Evolutionary conservation across 495 filamentous ascomycete genomes (phyloP).

Genomic region (Tuber indicum): DNA sequence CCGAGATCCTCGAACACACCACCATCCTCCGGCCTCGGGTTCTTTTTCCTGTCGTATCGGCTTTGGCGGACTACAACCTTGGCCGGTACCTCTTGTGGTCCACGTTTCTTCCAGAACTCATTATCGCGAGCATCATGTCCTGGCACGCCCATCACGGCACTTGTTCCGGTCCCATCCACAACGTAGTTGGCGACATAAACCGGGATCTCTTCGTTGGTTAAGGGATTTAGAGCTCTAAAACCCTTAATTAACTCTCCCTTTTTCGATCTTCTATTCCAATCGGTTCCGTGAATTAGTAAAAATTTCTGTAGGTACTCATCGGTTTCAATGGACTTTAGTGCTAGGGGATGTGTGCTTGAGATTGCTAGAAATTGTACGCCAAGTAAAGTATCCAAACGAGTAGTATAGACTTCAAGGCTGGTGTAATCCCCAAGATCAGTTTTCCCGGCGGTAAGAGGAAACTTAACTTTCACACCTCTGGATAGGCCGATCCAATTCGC

Average conservation of each 20-base stretch:
- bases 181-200: conserved; percentile 81
- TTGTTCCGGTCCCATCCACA: conserved; percentile 78
- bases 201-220: conserved; percentile 57
- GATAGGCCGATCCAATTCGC: conserved; percentile 83
- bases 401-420: conserved; percentile 71
- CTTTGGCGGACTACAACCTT: conserved; percentile 51
- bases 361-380: conserved; percentile 80
- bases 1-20: conserved; percentile 56
- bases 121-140: conserved; percentile 73
- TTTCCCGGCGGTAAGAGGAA: conserved; percentile 49
- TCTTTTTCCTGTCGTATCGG: conserved; percentile 49
- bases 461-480: conserved; percentile 63
- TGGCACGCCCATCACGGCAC: conserved; percentile 87
- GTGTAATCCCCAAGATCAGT: conserved; percentile 15
- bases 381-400: conserved; percentile 73
- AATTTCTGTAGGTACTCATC: conserved; percentile 60
- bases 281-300: conserved; percentile 54
- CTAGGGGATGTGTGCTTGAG: conserved; percentile 66
- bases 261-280: conserved; percentile 52
- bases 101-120: conserved; percentile 57
- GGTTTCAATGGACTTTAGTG: conserved; percentile 52
- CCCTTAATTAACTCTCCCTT: conserved; percentile 60
- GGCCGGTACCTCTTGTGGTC: conserved; percentile 28
- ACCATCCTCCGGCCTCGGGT: conserved; percentile 42
- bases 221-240: conserved; percentile 59